A percentile compares a stretch with the other conserved stretches of the same genome.
Evolutionary conservation across 495 filamentous ascomycete genomes (phyloP).

Genomic region (Aspergillus carlsbadensis): DNA sequence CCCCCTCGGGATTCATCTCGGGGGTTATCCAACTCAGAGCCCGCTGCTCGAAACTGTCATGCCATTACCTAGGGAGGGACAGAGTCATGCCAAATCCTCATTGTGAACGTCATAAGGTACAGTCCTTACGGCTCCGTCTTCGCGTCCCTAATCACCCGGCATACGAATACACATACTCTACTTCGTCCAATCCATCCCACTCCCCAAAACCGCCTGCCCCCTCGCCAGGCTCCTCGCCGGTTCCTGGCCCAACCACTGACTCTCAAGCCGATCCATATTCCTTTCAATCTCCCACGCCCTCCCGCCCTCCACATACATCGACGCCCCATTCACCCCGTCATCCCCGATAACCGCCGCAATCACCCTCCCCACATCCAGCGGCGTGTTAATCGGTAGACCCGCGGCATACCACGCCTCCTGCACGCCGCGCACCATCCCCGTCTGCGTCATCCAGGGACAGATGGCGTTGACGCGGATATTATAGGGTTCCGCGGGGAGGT

Average conservation of each 20-base stretch:
- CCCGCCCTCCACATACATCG: constrained; percentile 32
- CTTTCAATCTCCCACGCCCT: constrained; percentile 39
- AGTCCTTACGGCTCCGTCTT: too few relatives aligned
- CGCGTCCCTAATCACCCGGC: too few relatives aligned
- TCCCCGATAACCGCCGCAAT: constrained; percentile 29
- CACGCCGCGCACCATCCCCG: constrained; percentile 32
- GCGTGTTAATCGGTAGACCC: constrained; percentile 30
- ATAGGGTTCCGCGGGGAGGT: constrained; percentile 19
- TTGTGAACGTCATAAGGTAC: too few relatives aligned
- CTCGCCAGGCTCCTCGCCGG: constrained; percentile 26
- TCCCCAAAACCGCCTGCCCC: not conserved
- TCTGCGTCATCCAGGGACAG: constrained; percentile 44
- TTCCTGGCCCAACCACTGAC: constrained; percentile 31
- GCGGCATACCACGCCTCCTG: constrained; percentile 33
- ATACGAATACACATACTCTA: too few relatives aligned
- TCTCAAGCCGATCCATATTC: constrained; percentile 29
- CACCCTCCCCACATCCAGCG: constrained; percentile 29
- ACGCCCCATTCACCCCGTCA: constrained; percentile 31
- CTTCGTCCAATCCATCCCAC: not conserved
- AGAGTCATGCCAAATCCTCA: too few relatives aligned
- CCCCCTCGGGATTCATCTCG: too few relatives aligned
- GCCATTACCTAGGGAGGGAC: too few relatives aligned
- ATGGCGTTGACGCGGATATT: constrained; percentile 37
- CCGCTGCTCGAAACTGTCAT: too few relatives aligned
- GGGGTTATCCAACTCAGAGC: too few relatives aligned